Conservation (phyloP, 192 early-diverging fungal species). For the Ramicandelaber brevisporus region DNA sequence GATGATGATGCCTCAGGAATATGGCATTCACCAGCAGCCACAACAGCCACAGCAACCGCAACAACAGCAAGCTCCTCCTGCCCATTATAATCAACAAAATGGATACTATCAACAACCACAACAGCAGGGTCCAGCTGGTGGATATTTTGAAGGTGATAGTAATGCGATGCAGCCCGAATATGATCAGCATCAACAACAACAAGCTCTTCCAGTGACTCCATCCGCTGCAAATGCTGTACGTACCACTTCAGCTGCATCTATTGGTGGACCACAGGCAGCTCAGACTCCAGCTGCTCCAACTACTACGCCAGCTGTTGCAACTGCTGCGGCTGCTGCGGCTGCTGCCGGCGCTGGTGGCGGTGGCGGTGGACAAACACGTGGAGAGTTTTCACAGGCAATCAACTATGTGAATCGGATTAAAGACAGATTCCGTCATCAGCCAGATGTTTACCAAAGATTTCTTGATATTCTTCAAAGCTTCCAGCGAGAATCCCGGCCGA, state of each 20-base stretch:
- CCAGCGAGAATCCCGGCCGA: conserved; percentile 87
- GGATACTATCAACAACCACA: no score
- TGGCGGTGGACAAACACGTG: not conserved
- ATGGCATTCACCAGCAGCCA: no score
- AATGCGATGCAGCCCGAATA: not conserved
- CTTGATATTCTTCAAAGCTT: conserved; percentile 94
- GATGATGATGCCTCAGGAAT: no score
- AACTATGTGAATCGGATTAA: conserved; percentile 99
- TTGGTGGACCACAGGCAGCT: conserved; percentile 3
- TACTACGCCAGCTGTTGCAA: conserved; percentile 1
- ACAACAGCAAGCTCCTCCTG: no score
- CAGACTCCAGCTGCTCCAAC: not conserved
- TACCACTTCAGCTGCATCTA: not conserved
- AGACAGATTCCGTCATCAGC: conserved; percentile 77
- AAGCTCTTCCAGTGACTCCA: not conserved
- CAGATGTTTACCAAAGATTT: conserved; percentile 93
- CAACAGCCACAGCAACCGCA: no score
- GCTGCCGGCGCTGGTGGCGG: not conserved
- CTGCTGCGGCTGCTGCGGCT: conserved; percentile 1
- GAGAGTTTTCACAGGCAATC: conserved; percentile 91
- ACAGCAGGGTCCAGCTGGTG: no score
- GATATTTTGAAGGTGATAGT: no score
- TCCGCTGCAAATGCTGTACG: not conserved
- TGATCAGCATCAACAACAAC: conserved; percentile 3
- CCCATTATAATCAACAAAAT: no score